Conservation (phyloP, 2,329 filamentous ascomycete species). For the Zopfia rhizophila region DNA sequence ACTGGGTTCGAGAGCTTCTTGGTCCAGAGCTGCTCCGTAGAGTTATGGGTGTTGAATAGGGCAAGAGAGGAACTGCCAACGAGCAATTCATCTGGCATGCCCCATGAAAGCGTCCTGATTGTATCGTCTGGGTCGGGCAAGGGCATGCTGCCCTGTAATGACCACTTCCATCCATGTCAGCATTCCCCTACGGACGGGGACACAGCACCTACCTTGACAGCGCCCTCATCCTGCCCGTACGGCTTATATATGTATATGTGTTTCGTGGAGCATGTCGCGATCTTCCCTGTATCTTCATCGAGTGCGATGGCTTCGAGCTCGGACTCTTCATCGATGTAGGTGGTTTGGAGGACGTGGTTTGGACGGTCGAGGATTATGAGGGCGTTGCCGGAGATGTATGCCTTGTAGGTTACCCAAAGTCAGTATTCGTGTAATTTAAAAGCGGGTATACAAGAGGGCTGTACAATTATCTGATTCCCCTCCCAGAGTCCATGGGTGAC, state of each 20-base stretch:
- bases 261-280: conserved; percentile 76
- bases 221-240: conserved; percentile 74
- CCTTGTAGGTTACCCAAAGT: conserved; percentile 58
- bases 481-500: conserved; percentile 80
- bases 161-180: conserved; percentile 60
- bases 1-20: conserved; percentile 77
- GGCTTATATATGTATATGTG: conserved; percentile 83
- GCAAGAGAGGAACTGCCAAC: conserved; percentile 76
- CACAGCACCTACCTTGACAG: conserved; percentile 71
- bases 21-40: conserved; percentile 74
- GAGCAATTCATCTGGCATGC: conserved; percentile 83
- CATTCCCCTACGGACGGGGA: conserved; percentile 21
- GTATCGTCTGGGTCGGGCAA: conserved; percentile 57
- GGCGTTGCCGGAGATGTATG: conserved; percentile 89
- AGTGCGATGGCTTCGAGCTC: conserved; percentile 81
- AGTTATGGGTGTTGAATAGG: conserved; percentile 70
- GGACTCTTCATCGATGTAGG: conserved; percentile 80
- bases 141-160: conserved; percentile 69
- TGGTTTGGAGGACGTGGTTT: conserved; percentile 82
- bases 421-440: conserved; percentile 17
- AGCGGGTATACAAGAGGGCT: conserved; percentile 36
- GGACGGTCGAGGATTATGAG: conserved; percentile 83
- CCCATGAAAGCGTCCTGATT: conserved; percentile 82
- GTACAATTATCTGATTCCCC: conserved; percentile 76
- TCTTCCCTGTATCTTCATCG: conserved; percentile 84